A percentile compares a stretch with the other conserved stretches of the same genome.
phyloP scores from a whole-genome alignment of 2,329 filamentous ascomycete genomes.

The Exophiala sp. region DNA sequence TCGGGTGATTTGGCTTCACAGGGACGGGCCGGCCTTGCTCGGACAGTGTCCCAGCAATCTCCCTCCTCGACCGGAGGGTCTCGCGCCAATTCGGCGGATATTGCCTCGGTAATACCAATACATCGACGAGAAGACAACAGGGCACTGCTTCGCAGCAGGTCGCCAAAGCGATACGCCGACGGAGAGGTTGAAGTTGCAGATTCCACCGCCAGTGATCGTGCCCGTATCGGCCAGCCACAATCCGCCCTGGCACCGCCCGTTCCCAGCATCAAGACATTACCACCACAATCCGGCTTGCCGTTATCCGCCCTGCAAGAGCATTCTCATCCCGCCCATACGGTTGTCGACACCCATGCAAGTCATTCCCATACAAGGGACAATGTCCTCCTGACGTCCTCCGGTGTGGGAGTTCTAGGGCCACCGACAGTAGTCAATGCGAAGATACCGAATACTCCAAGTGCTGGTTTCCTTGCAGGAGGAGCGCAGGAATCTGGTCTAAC shows the following conservation, averaged over 20 bases:
- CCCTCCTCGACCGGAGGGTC: not conserved
- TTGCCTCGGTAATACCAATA: not conserved
- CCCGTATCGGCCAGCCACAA: not conserved
- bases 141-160: not conserved
- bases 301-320: constrained; percentile 8
- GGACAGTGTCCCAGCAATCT: constrained; percentile 1
- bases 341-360: not conserved
- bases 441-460: not conserved
- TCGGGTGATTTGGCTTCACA: constrained; percentile 24
- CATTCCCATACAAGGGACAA: not conserved
- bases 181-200: not conserved
- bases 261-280: constrained; percentile 7
- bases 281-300: constrained; percentile 13
- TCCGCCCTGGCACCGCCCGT: not conserved
- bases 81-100: constrained; percentile 9
- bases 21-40: constrained; percentile 1
- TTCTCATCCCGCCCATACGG: constrained; percentile 9
- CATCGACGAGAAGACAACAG: not conserved
- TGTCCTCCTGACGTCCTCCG: constrained; percentile 3
- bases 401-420: constrained; percentile 1
- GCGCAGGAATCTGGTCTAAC: constrained; percentile 21
- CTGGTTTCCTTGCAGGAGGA: constrained; percentile 27
- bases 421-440: constrained; percentile 5
- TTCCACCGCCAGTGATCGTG: not conserved
- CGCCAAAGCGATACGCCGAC: not conserved